Percentiles rank a stretch among this genome's conserved stretches.
Evolutionary conservation across 306 rosid genomes (phyloP).

Genomic region (Arachis hypogaea): DNA sequence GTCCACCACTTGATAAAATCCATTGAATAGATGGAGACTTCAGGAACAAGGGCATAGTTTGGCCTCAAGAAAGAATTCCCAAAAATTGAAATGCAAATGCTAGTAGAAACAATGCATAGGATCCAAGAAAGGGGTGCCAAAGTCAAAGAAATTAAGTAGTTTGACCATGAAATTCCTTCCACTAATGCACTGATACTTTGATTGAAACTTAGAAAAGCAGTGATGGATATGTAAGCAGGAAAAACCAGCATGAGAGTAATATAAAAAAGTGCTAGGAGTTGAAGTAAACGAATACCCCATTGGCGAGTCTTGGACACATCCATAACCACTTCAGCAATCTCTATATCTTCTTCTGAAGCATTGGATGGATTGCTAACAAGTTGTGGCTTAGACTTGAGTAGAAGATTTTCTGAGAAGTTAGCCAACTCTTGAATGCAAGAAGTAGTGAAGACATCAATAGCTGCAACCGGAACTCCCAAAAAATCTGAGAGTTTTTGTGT

Average conservation of each 20-base stretch:
- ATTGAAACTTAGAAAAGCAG: slow-evolving; percentile 51
- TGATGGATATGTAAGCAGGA: slow-evolving; percentile 76
- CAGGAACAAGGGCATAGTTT: slow-evolving; percentile 75
- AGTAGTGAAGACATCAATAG: slow-evolving; percentile 86
- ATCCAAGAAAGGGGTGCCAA: slow-evolving; percentile 92
- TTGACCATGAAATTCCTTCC: slow-evolving; percentile 47
- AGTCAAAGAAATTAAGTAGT: slow-evolving; percentile 53
- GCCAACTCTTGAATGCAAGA: slow-evolving; percentile 83
- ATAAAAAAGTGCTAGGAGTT: slow-evolving; percentile 63
- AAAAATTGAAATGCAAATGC: slow-evolving; percentile 67
- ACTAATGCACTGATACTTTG: slow-evolving; percentile 34
- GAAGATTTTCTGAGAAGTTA: slow-evolving; percentile 69
- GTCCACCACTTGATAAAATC: slow-evolving; percentile 98
- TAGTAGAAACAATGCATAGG: slow-evolving; percentile 75
- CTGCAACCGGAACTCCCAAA: slow-evolving; percentile 81
- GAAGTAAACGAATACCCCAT: slow-evolving; percentile 56
- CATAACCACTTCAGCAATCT: slow-evolving; percentile 48
- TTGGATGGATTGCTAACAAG: slow-evolving; percentile 40
- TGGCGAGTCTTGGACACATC: slow-evolving; percentile 58
- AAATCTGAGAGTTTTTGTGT: slow-evolving; percentile 90
- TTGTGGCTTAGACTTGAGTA: slow-evolving; percentile 64
- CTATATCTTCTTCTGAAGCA: slow-evolving; percentile 51
- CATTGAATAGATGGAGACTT: slow-evolving; percentile 70
- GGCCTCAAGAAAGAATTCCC: slow-evolving; percentile 90
- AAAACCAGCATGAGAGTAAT: slow-evolving; percentile 56